These are phyloP conservation scores for Didymella glomerata DNA, from an alignment of 2,329 filamentous ascomycete species.

Conservation along the genomic window DNA sequence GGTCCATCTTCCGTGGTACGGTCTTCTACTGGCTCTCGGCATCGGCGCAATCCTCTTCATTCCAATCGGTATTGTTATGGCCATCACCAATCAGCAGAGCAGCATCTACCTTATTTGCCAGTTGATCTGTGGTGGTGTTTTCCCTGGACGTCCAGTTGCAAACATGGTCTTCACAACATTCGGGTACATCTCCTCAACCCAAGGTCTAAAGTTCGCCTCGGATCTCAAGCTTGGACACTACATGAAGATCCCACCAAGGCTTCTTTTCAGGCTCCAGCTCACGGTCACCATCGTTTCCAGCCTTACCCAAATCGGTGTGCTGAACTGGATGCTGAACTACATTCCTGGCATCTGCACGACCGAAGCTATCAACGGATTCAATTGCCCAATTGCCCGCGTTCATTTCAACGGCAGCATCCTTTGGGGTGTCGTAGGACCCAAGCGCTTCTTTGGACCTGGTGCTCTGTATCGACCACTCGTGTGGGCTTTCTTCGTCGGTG, in stretches of 20 bases:
- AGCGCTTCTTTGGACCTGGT: conserved; percentile 79
- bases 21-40: conserved; percentile 77
- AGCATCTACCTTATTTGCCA: conserved; percentile 88
- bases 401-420: conserved; percentile 91
- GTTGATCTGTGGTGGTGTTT: conserved; percentile 80
- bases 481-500: conserved; percentile 83
- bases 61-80: conserved; percentile 91
- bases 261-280: conserved; percentile 80
- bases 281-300: conserved; percentile 78
- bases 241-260: conserved; percentile 85
- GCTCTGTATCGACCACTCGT: conserved; percentile 79
- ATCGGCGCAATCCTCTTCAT: conserved; percentile 86
- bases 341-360: conserved; percentile 81
- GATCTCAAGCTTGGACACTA: conserved; percentile 89
- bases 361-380: conserved; percentile 84
- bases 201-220: conserved; percentile 87
- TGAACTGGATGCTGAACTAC: conserved; percentile 89
- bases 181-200: conserved; percentile 86
- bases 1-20: conserved; percentile 86
- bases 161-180: conserved; percentile 96
- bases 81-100: conserved; percentile 88
- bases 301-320: conserved; percentile 80
- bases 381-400: conserved; percentile 84
- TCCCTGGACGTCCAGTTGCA: conserved; percentile 84
- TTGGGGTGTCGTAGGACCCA: conserved; percentile 86